Evolutionary conservation across 2,329 filamentous ascomycete genomes (phyloP), one percentile per base, ranked within the genome.

Genomic region (Aureobasidium subglaciale): DNA sequence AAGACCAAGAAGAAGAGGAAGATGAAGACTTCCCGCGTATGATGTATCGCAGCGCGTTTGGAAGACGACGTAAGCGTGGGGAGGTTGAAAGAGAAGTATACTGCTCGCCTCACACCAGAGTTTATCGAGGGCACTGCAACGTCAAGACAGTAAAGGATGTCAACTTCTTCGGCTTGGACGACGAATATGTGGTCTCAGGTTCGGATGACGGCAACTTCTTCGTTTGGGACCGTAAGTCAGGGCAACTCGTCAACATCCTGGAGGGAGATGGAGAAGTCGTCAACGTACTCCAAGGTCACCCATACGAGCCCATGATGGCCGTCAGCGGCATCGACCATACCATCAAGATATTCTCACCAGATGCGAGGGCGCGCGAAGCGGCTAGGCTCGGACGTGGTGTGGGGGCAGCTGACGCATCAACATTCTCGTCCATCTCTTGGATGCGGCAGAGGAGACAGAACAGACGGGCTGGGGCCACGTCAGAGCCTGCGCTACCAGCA

Each of bases 181-280:
- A 87, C 62, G 83, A 86, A 63, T 87, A 85, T 59, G 81, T 87
- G 10, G 82, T 86, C 10, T 83, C 79, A 56, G 84, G 84, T 5
- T 83, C 80, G 58, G 84, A 87, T 62, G 82, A 79, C 49, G 84
- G 84, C 1, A 79, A 86, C 64, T 64, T 87, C 22, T 87, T 87
- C 67, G 85, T 87, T 52, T 86, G 83, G 84, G 82, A 87, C 61
- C 77, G 78, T 55, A 82, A 83, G 62, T 83, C 81, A 4, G 71
- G 74, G 16, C 72, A 81, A 56, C 69, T 87, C 46, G 73, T 86
- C 48, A 85, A 85, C 63, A 83, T 87, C 15, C 72, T 86, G 6
- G 78, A 84, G 65, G 84, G 81, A 1, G 84, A 87, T 64, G 80
- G 80, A 22, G 84, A 87, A 59, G 81, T 85, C n/a, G 84, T 86